Conservation (phyloP, 441 rosid species). For the Jatropha multifida region DNA sequence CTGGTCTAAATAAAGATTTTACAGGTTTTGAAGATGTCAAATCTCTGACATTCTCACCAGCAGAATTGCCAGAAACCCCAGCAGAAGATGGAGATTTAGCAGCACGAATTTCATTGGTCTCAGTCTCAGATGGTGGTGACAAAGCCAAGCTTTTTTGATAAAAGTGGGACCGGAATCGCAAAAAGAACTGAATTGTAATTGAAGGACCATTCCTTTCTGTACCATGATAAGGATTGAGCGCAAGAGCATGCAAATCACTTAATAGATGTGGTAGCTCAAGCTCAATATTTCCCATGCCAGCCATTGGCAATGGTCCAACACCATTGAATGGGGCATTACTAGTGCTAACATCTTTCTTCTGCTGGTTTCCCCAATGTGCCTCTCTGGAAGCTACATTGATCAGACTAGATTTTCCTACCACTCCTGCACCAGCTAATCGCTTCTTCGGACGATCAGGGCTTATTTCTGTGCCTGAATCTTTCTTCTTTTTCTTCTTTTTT, state of each 20-base stretch:
- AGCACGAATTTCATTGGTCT: constrained; percentile 31
- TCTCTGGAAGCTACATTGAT: constrained; percentile 34
- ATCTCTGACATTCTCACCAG: constrained; percentile 37
- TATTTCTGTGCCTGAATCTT: constrained; percentile 38
- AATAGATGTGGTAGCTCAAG: constrained; percentile 53
- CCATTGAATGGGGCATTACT: constrained; percentile 21
- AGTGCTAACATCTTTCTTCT: constrained; percentile 40
- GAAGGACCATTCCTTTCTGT: constrained; percentile 47
- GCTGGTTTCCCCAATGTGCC: constrained; percentile 28
- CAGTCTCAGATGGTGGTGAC: constrained; percentile 50
- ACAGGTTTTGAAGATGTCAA: constrained; percentile 41
- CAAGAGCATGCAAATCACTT: constrained; percentile 67
- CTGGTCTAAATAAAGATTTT: constrained; percentile 45
- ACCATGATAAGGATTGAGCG: constrained; percentile 67
- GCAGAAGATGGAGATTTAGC: constrained; percentile 30
- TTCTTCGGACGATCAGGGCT: constrained; percentile 48
- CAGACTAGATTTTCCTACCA: constrained; percentile 38
- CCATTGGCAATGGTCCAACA: constrained; percentile 24
- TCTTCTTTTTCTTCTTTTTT: constrained; percentile 75
- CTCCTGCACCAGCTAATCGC: constrained; percentile 33
- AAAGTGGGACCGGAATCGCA: constrained; percentile 65
- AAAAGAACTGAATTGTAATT: constrained; percentile 50
- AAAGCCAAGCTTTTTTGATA: constrained; percentile 72
- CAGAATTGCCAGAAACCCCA: constrained; percentile 23
- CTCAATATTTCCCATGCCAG: constrained; percentile 34